Conservation (phyloP, 306 rosid species). For the Prunus davidiana region DNA sequence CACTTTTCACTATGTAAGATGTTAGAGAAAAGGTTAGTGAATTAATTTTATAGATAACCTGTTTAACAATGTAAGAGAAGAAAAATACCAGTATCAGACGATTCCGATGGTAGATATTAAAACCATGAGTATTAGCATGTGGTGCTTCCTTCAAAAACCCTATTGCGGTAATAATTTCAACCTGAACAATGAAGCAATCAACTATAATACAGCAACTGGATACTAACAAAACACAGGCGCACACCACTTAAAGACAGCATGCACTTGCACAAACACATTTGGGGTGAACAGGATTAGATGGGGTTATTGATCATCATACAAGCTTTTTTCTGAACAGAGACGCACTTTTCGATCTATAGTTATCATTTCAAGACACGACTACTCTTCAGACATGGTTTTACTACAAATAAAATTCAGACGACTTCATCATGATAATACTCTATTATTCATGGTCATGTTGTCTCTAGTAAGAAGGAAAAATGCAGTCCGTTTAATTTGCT, state of each 20-base stretch:
- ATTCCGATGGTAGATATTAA: constrained; percentile 86
- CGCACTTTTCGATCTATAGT: not conserved
- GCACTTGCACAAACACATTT: not conserved
- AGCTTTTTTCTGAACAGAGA: not conserved
- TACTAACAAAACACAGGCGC: not conserved
- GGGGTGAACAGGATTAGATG: not conserved
- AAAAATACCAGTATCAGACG: constrained; percentile 65
- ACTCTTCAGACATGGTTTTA: constrained; percentile 3
- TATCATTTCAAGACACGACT: not conserved
- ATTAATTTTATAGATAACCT: not conserved
- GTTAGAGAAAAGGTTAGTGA: not conserved
- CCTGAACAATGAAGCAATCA: constrained; percentile 26
- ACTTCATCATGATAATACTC: not conserved
- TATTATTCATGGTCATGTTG: not conserved
- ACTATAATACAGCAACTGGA: constrained; percentile 13
- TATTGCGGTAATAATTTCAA: constrained; percentile 54
- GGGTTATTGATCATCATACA: not conserved
- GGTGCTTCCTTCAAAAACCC: constrained; percentile 96
- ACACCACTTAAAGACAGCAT: not conserved
- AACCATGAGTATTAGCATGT: constrained; percentile 60
- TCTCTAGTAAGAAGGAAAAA: not conserved
- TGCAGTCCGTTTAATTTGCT: not conserved
- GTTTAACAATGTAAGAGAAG: not conserved
- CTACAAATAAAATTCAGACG: not conserved
- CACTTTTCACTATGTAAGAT: not conserved